Conservation (phyloP, 345 rosid species). For the Boechera divaricarpa region DNA sequence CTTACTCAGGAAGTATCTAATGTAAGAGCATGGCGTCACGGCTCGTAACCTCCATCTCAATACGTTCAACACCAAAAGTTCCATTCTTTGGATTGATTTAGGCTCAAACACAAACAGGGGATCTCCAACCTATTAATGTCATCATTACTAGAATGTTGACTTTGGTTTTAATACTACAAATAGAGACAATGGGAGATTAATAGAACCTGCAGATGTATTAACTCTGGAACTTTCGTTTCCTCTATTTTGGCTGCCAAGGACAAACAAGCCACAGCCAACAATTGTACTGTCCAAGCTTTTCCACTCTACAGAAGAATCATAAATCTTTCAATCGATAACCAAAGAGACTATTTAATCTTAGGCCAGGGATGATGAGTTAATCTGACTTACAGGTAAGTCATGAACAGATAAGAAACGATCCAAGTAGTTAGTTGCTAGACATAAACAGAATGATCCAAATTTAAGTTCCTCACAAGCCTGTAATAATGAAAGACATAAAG, state of each 20-base stretch:
- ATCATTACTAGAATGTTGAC: constrained; percentile 26
- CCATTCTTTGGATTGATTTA: constrained; percentile 71
- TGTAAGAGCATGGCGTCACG: constrained; percentile 61
- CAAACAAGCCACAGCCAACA: constrained; percentile 73
- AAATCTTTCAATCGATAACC: neutral
- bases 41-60: constrained; percentile 74
- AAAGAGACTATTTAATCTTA: neutral
- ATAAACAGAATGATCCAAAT: constrained; percentile 63
- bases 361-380: constrained; percentile 4
- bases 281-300: constrained; percentile 64
- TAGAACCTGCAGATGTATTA: constrained; percentile 64
- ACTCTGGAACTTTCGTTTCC: constrained; percentile 60
- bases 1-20: constrained; percentile 56
- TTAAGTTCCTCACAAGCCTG: constrained; percentile 64
- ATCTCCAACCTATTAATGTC: constrained; percentile 52
- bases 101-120: constrained; percentile 59
- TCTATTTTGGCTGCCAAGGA: constrained; percentile 75
- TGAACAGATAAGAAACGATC: constrained; percentile 71
- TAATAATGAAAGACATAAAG: constrained; percentile 14
- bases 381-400: constrained; percentile 67
- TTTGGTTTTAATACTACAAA: constrained; percentile 8
- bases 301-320: constrained; percentile 50
- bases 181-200: constrained; percentile 2
- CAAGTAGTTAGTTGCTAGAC: constrained; percentile 69
- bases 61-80: constrained; percentile 59